These are phyloP conservation scores for Streptanthus diversifolius DNA, from an alignment of 345 rosid genomes.

Conservation along the genomic window DNA sequence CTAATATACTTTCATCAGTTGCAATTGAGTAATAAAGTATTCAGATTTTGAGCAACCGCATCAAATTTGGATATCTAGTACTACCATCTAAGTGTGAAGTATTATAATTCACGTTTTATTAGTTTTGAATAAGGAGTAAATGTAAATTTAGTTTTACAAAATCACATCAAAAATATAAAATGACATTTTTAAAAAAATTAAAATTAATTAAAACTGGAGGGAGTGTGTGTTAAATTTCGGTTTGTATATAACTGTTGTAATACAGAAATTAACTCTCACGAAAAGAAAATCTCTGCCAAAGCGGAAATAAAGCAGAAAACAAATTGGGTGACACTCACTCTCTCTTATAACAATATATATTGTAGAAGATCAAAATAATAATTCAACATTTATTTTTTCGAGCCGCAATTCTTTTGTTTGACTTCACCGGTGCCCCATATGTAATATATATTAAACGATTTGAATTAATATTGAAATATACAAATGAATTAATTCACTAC, in stretches of 20 bases:
- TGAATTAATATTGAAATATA: neutral
- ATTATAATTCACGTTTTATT: neutral
- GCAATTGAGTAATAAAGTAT: neutral
- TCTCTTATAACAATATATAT: neutral
- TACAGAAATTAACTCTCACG: neutral
- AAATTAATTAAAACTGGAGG: neutral
- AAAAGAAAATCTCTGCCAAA: neutral
- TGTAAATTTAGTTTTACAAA: neutral
- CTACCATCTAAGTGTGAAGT: neutral
- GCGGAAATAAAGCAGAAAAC: neutral
- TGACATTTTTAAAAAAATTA: neutral
- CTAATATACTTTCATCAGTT: neutral
- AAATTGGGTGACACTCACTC: constrained; percentile 21
- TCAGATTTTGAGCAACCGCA: neutral
- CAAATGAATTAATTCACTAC: neutral
- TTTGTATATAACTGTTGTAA: neutral
- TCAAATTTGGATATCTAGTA: neutral
- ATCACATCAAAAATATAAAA: neutral
- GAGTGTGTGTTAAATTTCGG: neutral
- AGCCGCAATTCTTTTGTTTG: constrained; percentile 10
- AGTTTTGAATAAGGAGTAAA: neutral
- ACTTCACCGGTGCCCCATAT: constrained; percentile 15
- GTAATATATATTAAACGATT: neutral
- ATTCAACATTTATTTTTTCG: neutral
- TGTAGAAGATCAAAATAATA: neutral